Base-by-base conservation (phyloP, 345 rosid species). In the Lenwebbia sp. region DNA sequence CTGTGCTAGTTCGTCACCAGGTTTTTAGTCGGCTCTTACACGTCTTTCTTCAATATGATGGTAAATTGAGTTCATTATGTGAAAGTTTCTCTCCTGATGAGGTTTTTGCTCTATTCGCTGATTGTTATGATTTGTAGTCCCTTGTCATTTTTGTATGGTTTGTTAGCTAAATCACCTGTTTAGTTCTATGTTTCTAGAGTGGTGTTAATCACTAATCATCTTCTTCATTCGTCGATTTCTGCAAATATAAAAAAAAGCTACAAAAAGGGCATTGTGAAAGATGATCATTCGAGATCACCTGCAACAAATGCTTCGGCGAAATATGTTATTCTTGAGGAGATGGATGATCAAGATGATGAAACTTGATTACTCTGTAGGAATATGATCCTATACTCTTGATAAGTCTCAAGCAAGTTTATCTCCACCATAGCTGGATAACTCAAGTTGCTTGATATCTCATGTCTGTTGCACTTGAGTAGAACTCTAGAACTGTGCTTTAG, bases 271-370 rank as follows among this genome's bases (percentile, higher is more conserved):
- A 90, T 53, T 83, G 88, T 70, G 95, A n/a, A 89, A 85, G 89
- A 88, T 60, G 91, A 89, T 57, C 84, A 51, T 54, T 84, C 26
- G 8, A 85, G 86, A 82, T 84, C 90, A 19, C 84, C 87, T 11
- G 33, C 85, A n/a, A 84, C 88, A 60, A 91, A 85, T 83, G 87
- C 83, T 87, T 88, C 91, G 58, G 93, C 93, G 2, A 95, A 93
- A 89, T 95, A 97, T 90, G 96, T 94, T 86, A 97, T 95, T 88
- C 95, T 96, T 44, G 98, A 96, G 90, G 98, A 95, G 90, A 88
- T 89, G 90, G 96, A 95, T 85, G 98, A 93, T 89, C 90, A 86
- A 84, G 98, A 94, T 26, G 90, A 91, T 83, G 88, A 37, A n/a
- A 85, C 85, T 76, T 91, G 91, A 93, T 70, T 25, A 78, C 87